Conservation (phyloP, 805 yeast genomes). For the Priceomyces carsonii region DNA sequence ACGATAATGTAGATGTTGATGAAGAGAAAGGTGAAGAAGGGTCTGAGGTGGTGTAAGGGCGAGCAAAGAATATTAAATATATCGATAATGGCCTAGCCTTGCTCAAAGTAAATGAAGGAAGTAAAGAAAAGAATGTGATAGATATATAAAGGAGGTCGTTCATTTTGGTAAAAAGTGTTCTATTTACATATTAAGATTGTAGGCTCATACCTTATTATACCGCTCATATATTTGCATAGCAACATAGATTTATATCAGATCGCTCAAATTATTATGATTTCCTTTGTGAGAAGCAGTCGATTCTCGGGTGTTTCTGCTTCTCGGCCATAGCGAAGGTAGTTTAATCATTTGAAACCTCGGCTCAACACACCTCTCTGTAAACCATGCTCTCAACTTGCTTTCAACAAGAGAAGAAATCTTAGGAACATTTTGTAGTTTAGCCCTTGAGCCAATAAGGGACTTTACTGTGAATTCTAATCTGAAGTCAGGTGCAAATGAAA, state of each 20-base stretch:
- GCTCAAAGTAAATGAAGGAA: no score
- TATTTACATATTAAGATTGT: no score
- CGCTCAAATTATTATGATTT: not conserved
- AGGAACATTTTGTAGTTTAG: slow-evolving; percentile 91
- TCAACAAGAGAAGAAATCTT: slow-evolving; percentile 85
- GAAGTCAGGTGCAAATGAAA: slow-evolving; percentile 91
- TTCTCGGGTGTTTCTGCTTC: slow-evolving; percentile 40
- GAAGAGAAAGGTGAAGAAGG: no score
- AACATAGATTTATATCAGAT: not conserved
- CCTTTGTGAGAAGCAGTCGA: slow-evolving; percentile 12
- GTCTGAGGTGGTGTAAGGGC: no score
- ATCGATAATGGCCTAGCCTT: no score
- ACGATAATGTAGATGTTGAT: no score
- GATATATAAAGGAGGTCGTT: no score
- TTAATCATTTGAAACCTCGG: slow-evolving; percentile 87
- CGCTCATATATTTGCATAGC: no score
- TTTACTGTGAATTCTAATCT: slow-evolving; percentile 84
- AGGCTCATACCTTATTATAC: no score
- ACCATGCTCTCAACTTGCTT: slow-evolving; percentile 80
- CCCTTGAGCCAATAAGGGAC: slow-evolving; percentile 88
- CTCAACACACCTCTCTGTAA: slow-evolving; percentile 88
- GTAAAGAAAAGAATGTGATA: no score
- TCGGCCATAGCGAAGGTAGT: slow-evolving; percentile 87
- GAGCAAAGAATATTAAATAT: no score
- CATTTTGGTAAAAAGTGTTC: no score